Evolutionary conservation across 208 protist genomes (phyloP).

Genomic region (Trypanosomatidae sp.): DNA sequence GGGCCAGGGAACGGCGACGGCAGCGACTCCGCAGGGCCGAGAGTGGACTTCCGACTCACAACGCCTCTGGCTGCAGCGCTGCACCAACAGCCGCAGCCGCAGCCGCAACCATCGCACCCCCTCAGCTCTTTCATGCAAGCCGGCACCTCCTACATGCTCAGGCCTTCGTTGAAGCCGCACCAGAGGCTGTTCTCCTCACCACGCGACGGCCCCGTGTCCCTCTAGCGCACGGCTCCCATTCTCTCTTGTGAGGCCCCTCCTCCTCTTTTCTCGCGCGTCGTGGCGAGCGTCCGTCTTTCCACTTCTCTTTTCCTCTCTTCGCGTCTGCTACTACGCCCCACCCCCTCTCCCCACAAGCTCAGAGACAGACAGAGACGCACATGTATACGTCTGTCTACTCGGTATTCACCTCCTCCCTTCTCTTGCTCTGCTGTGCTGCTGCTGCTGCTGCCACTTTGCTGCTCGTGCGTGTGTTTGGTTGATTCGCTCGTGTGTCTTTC

Average conservation of each 20-base stretch:
- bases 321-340: background rate
- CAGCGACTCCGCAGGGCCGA: background rate
- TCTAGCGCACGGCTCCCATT: background rate
- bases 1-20: slow-evolving; percentile 7
- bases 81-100: background rate
- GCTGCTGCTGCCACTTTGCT: slow-evolving; percentile 5
- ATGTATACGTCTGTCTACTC: background rate
- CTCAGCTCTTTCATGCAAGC: background rate
- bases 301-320: background rate
- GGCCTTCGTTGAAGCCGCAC: slow-evolving; percentile 6
- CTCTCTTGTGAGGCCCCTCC: background rate
- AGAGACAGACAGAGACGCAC: background rate
- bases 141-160: background rate
- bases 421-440: background rate
- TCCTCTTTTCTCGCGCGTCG: background rate
- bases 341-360: background rate
- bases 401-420: background rate
- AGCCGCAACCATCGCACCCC: background rate
- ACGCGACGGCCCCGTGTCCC: background rate
- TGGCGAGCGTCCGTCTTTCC: background rate
- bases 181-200: background rate
- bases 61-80: background rate
- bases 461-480: background rate
- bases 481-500: background rate
- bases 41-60: background rate